Conservation (phyloP, 345 rosid species). For the Orychophragmus violaceus region DNA sequence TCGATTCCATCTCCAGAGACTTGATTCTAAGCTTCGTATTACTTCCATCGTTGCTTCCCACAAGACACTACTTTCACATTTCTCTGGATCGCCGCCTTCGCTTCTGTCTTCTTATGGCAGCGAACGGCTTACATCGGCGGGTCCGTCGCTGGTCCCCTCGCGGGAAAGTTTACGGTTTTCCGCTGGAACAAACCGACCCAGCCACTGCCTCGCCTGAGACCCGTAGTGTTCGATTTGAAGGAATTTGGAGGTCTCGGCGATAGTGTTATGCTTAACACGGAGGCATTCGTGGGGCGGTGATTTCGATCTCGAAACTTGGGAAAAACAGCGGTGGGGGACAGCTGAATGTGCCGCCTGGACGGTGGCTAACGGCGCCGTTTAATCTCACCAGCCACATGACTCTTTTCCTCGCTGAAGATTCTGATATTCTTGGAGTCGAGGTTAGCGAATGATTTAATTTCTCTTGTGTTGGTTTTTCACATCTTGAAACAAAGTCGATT, state of each 20-base stretch:
- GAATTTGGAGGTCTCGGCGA: constrained; percentile 92
- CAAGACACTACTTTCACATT: constrained; percentile 71
- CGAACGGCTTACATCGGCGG: constrained; percentile 27
- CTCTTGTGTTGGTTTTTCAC: not conserved
- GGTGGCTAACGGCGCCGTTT: constrained; percentile 90
- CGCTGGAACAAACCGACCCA: constrained; percentile 30
- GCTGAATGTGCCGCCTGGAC: no score
- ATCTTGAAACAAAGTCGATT: not conserved
- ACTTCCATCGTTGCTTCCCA: constrained; percentile 57
- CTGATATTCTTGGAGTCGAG: constrained; percentile 75
- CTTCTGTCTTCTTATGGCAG: constrained; percentile 75
- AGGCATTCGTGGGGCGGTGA: constrained; percentile 79
- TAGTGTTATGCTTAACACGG: constrained; percentile 68
- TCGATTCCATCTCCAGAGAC: constrained; percentile 39
- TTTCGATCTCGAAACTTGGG: no score
- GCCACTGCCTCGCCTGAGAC: constrained; percentile 49
- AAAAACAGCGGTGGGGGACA: no score
- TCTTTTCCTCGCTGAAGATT: constrained; percentile 74
- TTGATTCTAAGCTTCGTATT: constrained; percentile 46
- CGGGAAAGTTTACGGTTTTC: constrained; percentile 37
- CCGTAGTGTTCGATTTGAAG: no score
- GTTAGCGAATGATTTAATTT: no score
- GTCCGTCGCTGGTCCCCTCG: constrained; percentile 16
- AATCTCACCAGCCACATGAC: constrained; percentile 91
- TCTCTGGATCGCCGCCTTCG: no score